Evolutionary conservation across 2,329 filamentous ascomycete species (phyloP).

Genomic region (Didymella glomerata): DNA sequence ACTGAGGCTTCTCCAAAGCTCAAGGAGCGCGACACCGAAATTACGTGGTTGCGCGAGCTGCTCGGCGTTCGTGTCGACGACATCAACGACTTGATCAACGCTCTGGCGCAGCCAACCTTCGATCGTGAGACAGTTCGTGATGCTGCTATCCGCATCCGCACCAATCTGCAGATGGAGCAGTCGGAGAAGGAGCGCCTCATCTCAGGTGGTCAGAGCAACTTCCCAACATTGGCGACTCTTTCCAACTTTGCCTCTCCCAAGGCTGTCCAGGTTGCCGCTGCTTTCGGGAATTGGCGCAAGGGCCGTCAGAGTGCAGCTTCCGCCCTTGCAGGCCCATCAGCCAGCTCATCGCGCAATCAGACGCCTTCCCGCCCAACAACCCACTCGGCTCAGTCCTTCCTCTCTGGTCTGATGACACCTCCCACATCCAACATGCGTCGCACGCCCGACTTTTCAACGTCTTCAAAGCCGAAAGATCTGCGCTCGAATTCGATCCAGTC

Average conservation of each 20-base stretch:
- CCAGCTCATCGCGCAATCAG: constrained; percentile 40
- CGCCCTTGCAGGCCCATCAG: constrained; percentile 49
- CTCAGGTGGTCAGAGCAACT: constrained; percentile 65
- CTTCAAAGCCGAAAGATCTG: constrained; percentile 36
- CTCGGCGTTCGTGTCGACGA: constrained; percentile 90
- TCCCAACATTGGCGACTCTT: constrained; percentile 80
- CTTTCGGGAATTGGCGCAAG: constrained; percentile 95
- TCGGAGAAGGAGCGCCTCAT: constrained; percentile 89
- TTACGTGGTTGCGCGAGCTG: constrained; percentile 92
- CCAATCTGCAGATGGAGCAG: constrained; percentile 97
- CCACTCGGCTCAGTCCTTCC: constrained; percentile 66
- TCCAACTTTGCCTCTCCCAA: constrained; percentile 82
- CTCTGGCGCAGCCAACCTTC: constrained; percentile 76
- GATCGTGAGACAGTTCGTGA: constrained; percentile 84
- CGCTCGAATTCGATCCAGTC: constrained; percentile 34
- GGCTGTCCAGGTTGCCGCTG: constrained; percentile 90
- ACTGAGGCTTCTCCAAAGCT: constrained; percentile 82
- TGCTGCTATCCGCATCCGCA: constrained; percentile 88
- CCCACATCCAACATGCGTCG: constrained; percentile 77
- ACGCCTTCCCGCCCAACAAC: constrained; percentile 51
- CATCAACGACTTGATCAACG: constrained; percentile 87
- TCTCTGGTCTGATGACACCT: constrained; percentile 88
- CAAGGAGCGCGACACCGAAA: constrained; percentile 91
- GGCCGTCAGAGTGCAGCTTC: constrained; percentile 61
- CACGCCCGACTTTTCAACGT: constrained; percentile 59